phyloP scores from a whole-genome alignment of 202 grass and related monocot species.

The Saccharum hybrid region DNA sequence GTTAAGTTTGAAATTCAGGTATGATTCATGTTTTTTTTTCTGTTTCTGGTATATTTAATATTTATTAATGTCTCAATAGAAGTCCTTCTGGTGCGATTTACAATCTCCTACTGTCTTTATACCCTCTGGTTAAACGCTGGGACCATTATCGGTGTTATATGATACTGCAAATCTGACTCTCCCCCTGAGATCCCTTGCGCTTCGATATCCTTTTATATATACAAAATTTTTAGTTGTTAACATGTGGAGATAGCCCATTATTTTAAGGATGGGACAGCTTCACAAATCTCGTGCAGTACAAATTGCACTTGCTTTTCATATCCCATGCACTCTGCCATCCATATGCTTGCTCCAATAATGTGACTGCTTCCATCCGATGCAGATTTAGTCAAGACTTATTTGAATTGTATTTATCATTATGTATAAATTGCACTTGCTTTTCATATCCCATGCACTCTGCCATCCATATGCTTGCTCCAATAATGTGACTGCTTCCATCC shows the following conservation, averaged over 20 bases:
- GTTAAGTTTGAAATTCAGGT: constrained; percentile 98
- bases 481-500: neutral
- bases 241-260: neutral
- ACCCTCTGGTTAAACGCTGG: neutral
- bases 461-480: too few relatives aligned
- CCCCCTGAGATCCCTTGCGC: neutral
- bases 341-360: neutral
- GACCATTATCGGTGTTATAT: constrained; percentile 20
- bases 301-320: constrained; percentile 13
- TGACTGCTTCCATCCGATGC: neutral
- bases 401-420: too few relatives aligned
- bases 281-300: neutral
- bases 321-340: neutral
- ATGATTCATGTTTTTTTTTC: constrained; percentile 22
- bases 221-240: neutral
- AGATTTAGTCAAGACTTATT: too few relatives aligned
- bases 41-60: constrained; percentile 3
- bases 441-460: too few relatives aligned
- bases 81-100: neutral
- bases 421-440: too few relatives aligned
- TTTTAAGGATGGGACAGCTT: neutral
- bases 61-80: neutral
- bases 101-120: neutral
- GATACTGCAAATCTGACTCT: constrained; percentile 1
- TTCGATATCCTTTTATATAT: neutral